Conservation (phyloP, 805 yeast species). For the Cyberlindnera veronae region DNA sequence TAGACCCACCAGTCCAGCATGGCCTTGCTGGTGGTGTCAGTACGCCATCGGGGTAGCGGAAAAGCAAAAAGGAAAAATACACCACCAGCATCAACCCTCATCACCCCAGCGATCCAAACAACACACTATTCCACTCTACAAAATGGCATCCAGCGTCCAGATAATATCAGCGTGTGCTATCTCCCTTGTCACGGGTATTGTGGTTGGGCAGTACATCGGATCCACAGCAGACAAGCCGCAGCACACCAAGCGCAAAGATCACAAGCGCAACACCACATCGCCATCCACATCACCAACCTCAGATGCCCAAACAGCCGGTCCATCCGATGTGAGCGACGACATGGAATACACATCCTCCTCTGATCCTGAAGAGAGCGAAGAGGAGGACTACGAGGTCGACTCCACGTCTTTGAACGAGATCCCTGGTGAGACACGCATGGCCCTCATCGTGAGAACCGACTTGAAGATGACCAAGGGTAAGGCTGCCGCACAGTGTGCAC, state of each 20-base stretch:
- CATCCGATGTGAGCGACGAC: slow-evolving; percentile 27
- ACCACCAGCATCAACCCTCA: too few relatives aligned
- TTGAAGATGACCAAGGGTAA: slow-evolving; percentile 92
- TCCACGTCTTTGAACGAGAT: slow-evolving; percentile 58
- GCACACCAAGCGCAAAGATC: slow-evolving; percentile 1
- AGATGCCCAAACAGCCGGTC: slow-evolving; percentile 11
- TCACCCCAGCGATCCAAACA: too few relatives aligned
- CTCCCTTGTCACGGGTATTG: slow-evolving; percentile 37
- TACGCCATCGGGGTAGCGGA: too few relatives aligned
- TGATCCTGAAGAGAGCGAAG: slow-evolving; percentile 44
- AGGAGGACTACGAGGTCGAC: slow-evolving; percentile 55
- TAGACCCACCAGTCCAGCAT: too few relatives aligned
- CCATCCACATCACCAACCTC: slow-evolving; percentile 12
- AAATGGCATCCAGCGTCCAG: slow-evolving; percentile 26
- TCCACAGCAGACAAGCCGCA: slow-evolving; percentile 4
- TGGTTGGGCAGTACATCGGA: slow-evolving; percentile 26
- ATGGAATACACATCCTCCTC: slow-evolving; percentile 33
- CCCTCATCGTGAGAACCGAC: slow-evolving; percentile 83
- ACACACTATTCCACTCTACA: not conserved
- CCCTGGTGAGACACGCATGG: slow-evolving; percentile 84
- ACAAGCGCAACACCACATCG: slow-evolving; percentile 7
- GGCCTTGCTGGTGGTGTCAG: too few relatives aligned
- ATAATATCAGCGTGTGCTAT: slow-evolving; percentile 33
- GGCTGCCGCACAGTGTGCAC: slow-evolving; percentile 96
- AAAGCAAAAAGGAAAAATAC: too few relatives aligned